Evolutionary conservation across 306 rosid species (phyloP), one percentile per base, ranked within the genome.

Genomic region (Vicia villosa): DNA sequence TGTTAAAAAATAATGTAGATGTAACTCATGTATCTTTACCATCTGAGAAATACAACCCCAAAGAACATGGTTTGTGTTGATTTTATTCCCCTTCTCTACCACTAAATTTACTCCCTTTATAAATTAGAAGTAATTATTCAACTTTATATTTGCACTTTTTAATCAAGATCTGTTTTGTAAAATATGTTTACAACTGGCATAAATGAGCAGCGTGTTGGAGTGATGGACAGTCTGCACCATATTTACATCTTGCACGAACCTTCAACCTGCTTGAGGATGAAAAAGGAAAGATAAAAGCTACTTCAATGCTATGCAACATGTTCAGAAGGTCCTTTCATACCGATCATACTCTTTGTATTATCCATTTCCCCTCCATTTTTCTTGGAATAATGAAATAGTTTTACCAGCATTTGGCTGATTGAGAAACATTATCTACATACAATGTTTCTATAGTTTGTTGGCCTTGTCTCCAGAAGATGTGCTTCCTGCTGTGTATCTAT

Each of bases 221-320:
- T 63, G 76, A 80, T 24, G 96, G 96, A 74, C 88, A 93, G 45
- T 82, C 76, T 74, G 96, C 96, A 22, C 98, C 98, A 41, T 93
- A 93, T 83, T 73, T 90, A 76, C 98, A 92, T 86, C 92, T 92
- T 79, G 93, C 86, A 45, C 80, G 93, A 65, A 86, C 98, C 63
- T 90, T 92, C 84, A 85, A 70, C 75, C 74, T 83, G 62, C 96
- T 93, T 56, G 96, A 86, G 83, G 79, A 80, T 45, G 96, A 90
- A 77, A 93, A 79, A 70, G 96, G 98, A 38, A 93, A 88, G 88
- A 93, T 86, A 77, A 93, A 90, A 80, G 91, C 91, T 76, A 82
- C 93, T 46, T 86, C 91, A 52, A 85, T 93, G 86, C 79, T 93
- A 64, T 93, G 96, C 88, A 93, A 90, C 75, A 93, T 88, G 93